Conservation (phyloP, 495 filamentous ascomycete species). For the Neurospora sublineolata region DNA sequence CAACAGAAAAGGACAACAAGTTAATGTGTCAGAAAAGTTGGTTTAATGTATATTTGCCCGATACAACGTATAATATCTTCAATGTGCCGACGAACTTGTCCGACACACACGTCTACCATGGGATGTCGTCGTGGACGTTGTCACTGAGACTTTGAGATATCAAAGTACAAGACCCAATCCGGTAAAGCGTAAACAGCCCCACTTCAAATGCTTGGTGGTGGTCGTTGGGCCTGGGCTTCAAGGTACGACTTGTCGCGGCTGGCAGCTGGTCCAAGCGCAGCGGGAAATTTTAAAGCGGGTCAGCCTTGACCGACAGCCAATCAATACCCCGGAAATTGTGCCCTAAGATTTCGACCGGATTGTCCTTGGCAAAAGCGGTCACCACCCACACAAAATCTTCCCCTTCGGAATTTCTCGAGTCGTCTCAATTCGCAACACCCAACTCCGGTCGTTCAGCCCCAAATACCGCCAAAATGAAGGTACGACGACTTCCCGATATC, state of each 20-base stretch:
- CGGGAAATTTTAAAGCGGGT: slow-evolving; percentile 3
- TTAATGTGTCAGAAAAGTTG: not conserved
- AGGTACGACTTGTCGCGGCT: not conserved
- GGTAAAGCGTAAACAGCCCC: not conserved
- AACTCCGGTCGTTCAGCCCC: slow-evolving; percentile 21
- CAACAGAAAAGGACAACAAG: not conserved
- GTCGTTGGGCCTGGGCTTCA: not conserved
- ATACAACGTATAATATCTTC: not conserved
- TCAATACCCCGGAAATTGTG: slow-evolving; percentile 14
- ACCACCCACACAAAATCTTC: slow-evolving; percentile 26
- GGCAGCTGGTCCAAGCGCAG: not conserved
- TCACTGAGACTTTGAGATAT: not conserved
- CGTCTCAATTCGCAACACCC: slow-evolving; percentile 16
- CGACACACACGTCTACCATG: not conserved
- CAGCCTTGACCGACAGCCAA: slow-evolving; percentile 1
- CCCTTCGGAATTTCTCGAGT: slow-evolving; percentile 13
- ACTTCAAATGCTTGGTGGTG: not conserved
- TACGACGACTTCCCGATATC: slow-evolving; percentile 1
- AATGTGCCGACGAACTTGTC: not conserved
- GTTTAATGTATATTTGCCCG: fast-evolving
- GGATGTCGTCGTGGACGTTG: not conserved
- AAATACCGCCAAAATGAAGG: slow-evolving; percentile 30
- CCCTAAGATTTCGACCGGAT: slow-evolving; percentile 18
- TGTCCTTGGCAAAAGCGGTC: slow-evolving; percentile 1
- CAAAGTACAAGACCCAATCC: not conserved